Conservation (phyloP, 371 early-diverging fungal genomes). For the Saksenaea vasiformis region DNA sequence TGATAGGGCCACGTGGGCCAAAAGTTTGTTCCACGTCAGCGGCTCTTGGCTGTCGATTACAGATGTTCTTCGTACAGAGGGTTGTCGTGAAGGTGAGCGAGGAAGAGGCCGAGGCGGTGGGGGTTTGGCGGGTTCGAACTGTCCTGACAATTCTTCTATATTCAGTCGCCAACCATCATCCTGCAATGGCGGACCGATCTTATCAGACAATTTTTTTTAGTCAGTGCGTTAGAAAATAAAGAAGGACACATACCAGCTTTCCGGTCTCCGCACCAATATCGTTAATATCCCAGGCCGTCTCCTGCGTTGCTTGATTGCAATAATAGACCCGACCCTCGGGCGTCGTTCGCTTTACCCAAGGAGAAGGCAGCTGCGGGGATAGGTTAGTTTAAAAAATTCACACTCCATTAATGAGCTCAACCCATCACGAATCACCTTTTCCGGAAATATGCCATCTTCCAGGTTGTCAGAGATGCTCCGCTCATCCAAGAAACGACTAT, state of each 20-base stretch:
- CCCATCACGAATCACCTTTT: slow-evolving; percentile 16
- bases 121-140: slow-evolving; percentile 7
- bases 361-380: slow-evolving; percentile 34
- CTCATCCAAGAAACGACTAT: slow-evolving; percentile 21
- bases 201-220: neutral
- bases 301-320: slow-evolving; percentile 72
- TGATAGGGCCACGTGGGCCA: slow-evolving; percentile 63
- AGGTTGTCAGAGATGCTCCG: slow-evolving; percentile 5
- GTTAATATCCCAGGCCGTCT: slow-evolving; percentile 62
- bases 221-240: neutral
- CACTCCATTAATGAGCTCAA: neutral
- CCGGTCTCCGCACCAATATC: slow-evolving; percentile 9
- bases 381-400: neutral
- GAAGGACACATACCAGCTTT: neutral
- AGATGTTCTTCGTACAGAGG: slow-evolving; percentile 19
- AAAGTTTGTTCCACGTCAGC: slow-evolving; percentile 64
- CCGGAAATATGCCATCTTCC: slow-evolving; percentile 16
- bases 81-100: slow-evolving; percentile 23
- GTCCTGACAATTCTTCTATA: slow-evolving; percentile 4
- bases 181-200: neutral
- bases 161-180: slow-evolving; percentile 5
- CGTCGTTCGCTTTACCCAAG: slow-evolving; percentile 58
- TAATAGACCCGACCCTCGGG: slow-evolving; percentile 68
- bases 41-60: slow-evolving; percentile 22
- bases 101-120: slow-evolving; percentile 18